Conservation (phyloP, 106 monocot species). For the Dendrobium catenatum region DNA sequence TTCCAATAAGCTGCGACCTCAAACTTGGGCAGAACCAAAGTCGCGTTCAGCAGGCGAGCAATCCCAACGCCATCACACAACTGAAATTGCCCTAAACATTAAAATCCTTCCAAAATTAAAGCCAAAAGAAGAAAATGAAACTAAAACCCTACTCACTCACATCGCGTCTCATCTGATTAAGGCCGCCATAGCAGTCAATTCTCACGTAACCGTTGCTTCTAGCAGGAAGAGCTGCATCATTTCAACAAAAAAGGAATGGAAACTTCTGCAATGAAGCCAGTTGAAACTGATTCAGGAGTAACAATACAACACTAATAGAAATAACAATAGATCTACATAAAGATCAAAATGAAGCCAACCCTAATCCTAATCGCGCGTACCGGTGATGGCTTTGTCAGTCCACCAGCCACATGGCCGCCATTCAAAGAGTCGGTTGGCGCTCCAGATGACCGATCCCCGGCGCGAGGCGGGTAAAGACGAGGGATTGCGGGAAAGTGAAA, state of each 20-base stretch:
- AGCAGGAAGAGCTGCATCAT: constrained; percentile 57
- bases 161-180: constrained; percentile 97
- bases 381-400: constrained; percentile 15
- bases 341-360: not conserved
- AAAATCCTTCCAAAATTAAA: not conserved
- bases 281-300: constrained; percentile 21
- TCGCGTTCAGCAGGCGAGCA: constrained; percentile 90
- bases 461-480: not conserved
- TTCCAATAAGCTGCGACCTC: constrained; percentile 98
- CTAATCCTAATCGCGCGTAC: not conserved
- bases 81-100: constrained; percentile 21
- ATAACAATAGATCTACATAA: not conserved
- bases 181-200: constrained; percentile 90
- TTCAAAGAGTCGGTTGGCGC: constrained; percentile 24
- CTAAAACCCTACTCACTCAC: constrained; percentile 46
- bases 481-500: not conserved
- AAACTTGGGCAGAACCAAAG: constrained; percentile 79
- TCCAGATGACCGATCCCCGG: constrained; percentile 42
- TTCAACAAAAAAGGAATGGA: constrained; percentile 38
- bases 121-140: constrained; percentile 8
- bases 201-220: constrained; percentile 74
- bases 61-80: constrained; percentile 94
- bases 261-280: constrained; percentile 17
- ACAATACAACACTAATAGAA: not conserved
- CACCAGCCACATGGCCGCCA: constrained; percentile 89